These are phyloP conservation scores for Tuber indicum DNA, from an alignment of 495 filamentous ascomycete genomes.

Conservation along the genomic window DNA sequence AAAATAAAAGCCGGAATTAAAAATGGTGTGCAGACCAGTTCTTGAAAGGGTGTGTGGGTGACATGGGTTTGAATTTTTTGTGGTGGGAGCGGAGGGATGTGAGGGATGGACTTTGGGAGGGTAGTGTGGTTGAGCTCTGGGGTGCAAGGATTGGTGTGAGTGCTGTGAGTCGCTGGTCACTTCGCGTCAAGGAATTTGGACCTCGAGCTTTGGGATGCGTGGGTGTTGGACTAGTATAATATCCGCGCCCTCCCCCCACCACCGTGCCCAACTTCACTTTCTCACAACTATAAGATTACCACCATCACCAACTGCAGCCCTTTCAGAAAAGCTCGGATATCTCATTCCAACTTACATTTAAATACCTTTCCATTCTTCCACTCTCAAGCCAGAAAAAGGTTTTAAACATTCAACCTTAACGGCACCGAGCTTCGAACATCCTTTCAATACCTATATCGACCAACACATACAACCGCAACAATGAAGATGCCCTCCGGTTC, in stretches of 20 bases:
- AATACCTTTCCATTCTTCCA: neutral
- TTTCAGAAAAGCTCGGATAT: neutral
- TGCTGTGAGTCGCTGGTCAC: neutral
- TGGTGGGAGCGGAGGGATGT: neutral
- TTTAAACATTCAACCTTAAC: neutral
- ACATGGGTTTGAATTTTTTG: neutral
- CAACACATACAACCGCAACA: neutral
- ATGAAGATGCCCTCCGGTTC: neutral
- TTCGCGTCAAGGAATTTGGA: neutral
- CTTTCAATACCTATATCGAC: neutral
- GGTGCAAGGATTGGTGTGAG: neutral
- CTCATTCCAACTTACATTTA: neutral
- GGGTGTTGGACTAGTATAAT: neutral
- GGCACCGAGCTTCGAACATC: neutral
- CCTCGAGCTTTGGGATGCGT: neutral
- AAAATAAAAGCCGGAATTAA: neutral
- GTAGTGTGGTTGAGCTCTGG: neutral
- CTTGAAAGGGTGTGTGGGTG: neutral
- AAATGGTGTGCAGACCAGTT: neutral
- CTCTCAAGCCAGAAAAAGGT: neutral
- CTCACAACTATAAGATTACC: neutral
- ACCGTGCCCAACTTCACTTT: neutral
- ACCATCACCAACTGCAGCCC: neutral
- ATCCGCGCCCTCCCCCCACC: neutral
- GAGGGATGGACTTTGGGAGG: neutral